A percentile compares a stretch with the other conserved stretches of the same genome.
Evolutionary conservation across 768 basidiomycete genomes (phyloP).

Genomic region (Suillus americanus): DNA sequence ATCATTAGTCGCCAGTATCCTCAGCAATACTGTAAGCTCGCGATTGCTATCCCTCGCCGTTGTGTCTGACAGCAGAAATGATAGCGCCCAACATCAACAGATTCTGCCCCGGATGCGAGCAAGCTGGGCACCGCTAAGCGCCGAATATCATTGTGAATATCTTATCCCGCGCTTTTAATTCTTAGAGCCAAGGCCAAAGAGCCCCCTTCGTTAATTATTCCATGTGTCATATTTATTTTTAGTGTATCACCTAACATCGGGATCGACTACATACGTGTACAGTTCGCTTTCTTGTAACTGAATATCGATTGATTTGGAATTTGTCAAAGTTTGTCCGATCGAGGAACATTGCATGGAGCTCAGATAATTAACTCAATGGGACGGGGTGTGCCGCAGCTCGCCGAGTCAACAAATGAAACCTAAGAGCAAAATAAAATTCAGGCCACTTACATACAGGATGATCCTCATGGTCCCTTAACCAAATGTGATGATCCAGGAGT

Average conservation of each 20-base stretch:
- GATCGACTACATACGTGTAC: conserved; percentile 8
- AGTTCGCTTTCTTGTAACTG: conserved; percentile 26
- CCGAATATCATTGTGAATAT: neutral
- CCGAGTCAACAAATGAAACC: neutral
- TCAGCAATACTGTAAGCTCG: conserved; percentile 44
- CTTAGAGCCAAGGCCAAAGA: conserved; percentile 13
- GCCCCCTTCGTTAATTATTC: conserved; percentile 23
- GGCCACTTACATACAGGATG: neutral
- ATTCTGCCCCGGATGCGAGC: conserved; percentile 41
- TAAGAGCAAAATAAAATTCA: neutral
- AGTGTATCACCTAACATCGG: conserved; percentile 8
- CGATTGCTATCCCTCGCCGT: neutral
- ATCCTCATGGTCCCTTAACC: neutral
- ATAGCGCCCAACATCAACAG: conserved; percentile 44
- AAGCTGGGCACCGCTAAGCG: conserved; percentile 24
- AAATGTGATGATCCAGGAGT: neutral
- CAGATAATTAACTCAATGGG: neutral
- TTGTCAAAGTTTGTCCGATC: neutral
- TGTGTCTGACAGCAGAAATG: conserved; percentile 4
- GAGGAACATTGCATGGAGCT: neutral
- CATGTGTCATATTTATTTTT: conserved; percentile 15
- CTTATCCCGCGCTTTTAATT: conserved; percentile 9
- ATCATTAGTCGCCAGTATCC: conserved; percentile 41
- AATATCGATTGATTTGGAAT: conserved; percentile 13
- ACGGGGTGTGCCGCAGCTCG: neutral